A percentile compares a stretch with the other conserved stretches of the same genome.
phyloP scores from a whole-genome alignment of 805 yeast genomes.

The Suhomyces tanzawaensis region DNA sequence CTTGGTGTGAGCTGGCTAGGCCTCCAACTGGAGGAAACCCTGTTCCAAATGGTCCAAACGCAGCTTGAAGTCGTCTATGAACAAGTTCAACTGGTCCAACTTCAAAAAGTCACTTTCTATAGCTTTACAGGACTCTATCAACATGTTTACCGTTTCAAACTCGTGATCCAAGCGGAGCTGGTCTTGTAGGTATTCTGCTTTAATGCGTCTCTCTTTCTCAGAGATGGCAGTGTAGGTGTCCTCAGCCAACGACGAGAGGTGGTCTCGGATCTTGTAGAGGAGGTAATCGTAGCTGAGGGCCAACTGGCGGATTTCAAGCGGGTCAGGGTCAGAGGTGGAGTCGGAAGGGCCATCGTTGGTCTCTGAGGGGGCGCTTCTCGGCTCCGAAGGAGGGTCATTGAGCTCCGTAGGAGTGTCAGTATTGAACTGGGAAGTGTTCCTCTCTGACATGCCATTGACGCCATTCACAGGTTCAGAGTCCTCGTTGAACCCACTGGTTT shows the following conservation, averaged over 20 bases:
- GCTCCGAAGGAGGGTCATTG: too few species aligned
- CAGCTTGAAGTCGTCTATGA: conserved; percentile 23
- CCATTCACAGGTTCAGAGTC: too few species aligned
- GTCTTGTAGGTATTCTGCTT: conserved; percentile 17
- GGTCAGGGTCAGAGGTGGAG: conserved; percentile 51
- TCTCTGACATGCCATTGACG: too few species aligned
- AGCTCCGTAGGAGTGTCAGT: too few species aligned
- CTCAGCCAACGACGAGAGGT: conserved; percentile 47
- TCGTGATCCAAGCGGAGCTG: conserved; percentile 36
- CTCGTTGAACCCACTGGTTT: too few species aligned
- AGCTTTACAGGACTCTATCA: conserved; percentile 46
- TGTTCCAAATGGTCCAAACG: conserved; percentile 17
- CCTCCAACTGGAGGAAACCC: conserved; percentile 6
- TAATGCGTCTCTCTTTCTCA: conserved; percentile 29
- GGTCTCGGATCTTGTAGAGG: conserved; percentile 58
- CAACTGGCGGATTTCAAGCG: conserved; percentile 57
- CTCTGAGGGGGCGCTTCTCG: too few species aligned
- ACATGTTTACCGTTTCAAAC: conserved; percentile 35
- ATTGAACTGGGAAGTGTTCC: too few species aligned
- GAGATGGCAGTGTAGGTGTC: conserved; percentile 29
- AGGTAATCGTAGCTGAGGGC: conserved; percentile 65
- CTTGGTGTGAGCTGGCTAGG: background rate
- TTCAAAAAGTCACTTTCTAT: conserved; percentile 53
- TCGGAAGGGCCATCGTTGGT: too few species aligned
- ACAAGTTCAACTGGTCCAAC: conserved; percentile 46